Conservation (phyloP, 1,139 yeast species). For the Debaryomyces coudertii region DNA sequence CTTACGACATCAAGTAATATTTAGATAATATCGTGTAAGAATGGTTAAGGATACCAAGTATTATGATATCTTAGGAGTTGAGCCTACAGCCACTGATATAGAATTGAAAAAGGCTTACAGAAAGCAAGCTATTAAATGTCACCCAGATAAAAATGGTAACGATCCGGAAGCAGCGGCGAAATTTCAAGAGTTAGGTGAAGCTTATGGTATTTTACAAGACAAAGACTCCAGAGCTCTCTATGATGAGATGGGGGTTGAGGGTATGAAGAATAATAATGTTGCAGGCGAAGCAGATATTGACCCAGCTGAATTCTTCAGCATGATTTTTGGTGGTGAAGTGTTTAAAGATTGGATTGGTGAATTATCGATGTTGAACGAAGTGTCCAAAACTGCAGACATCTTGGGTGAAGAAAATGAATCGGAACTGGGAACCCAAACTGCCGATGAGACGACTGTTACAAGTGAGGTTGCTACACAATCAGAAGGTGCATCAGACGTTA, state of each 20-base stretch:
- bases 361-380: slow-evolving; percentile 78
- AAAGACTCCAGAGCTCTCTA: slow-evolving; percentile 40
- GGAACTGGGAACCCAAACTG: slow-evolving; percentile 7
- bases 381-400: slow-evolving; percentile 71
- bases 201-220: slow-evolving; percentile 47
- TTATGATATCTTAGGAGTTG: slow-evolving; percentile 84
- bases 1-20: not conserved
- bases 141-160: slow-evolving; percentile 89
- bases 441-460: slow-evolving; percentile 11
- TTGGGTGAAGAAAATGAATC: slow-evolving; percentile 42
- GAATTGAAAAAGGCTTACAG: slow-evolving; percentile 96
- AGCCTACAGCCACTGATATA: slow-evolving; percentile 72
- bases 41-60: slow-evolving; percentile 93
- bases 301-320: slow-evolving; percentile 62
- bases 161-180: slow-evolving; percentile 88
- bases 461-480: slow-evolving; percentile 10
- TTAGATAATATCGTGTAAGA: not conserved
- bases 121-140: slow-evolving; percentile 86
- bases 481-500: slow-evolving; percentile 4
- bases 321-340: slow-evolving; percentile 83
- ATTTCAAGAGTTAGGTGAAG: slow-evolving; percentile 80
- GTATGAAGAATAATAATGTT: slow-evolving; percentile 35
- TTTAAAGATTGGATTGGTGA: slow-evolving; percentile 80
- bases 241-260: slow-evolving; percentile 49
- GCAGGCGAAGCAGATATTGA: slow-evolving; percentile 33